Base-by-base conservation (phyloP, 371 early-diverging fungal species). In the Mucor piriformis region DNA sequence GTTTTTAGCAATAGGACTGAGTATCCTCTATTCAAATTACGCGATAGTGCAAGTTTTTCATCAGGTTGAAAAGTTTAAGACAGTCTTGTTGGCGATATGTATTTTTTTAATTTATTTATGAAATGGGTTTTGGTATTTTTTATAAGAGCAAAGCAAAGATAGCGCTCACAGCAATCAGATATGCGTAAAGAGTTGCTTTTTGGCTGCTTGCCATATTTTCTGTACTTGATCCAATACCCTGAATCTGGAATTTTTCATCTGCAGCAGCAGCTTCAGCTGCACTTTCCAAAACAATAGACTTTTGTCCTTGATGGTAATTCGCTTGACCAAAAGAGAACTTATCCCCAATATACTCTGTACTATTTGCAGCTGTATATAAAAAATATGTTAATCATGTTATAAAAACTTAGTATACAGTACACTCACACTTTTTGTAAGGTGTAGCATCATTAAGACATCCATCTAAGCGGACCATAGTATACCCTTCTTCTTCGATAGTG, bases 381-480 rank as follows among this genome's bases (percentile, higher is more conserved):
- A 18, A 2, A 34, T 24, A 21, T 3, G 23, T 8, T 44, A 24
- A 23, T 46, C 1, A 21, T 24, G 24, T 15, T 2, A 24, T 20
- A 11, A 46, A 12, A 11, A 46, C 23, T n/a, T n/a, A n/a, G n/a
- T n/a, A n/a, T n/a, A n/a, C n/a, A n/a, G n/a, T n/a, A n/a, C n/a
- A 5, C 29, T 7, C 29, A 32, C 44, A n/a, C 21, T 43, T 43
- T 66, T 81, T 81, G 55, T 84, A 84, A 3, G 83, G 85, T 1
- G 71, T 64, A 42, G 76, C 66, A 59, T 84, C 83, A 37, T 80
- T 78, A 7, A 79, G 43, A 56, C 85, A 84, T 3, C 83, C 83
- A 54, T 84, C 85, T 50, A 83, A 50, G 15, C 83, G 74, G n/a
- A 84, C 83, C 81, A 84, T 76, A 42, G 72, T 82, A 42, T 83